A percentile compares a stretch with the other conserved stretches of the same genome.
Conservation (phyloP, 257 asterid genomes). For the Ophiorrhiza pumila region DNA sequence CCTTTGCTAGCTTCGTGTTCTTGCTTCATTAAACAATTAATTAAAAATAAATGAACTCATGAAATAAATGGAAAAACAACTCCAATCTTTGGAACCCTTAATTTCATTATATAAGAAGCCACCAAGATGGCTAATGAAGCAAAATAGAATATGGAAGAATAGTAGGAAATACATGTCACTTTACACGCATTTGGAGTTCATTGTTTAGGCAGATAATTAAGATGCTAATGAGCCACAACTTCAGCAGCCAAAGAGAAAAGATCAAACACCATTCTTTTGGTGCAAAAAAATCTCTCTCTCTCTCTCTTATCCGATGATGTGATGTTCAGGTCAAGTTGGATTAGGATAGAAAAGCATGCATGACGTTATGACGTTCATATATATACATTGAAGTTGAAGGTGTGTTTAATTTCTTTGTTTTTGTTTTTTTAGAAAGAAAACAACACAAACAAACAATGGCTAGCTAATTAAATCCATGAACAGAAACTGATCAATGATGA, state of each 20-base stretch:
- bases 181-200: too few relatives aligned
- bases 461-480: background rate
- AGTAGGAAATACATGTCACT: too few relatives aligned
- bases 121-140: background rate
- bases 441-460: background rate
- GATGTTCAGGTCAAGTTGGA: background rate
- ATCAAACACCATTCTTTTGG: background rate
- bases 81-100: too few relatives aligned
- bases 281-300: too few relatives aligned
- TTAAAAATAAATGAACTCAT: too few relatives aligned
- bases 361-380: too few relatives aligned
- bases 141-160: background rate
- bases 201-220: too few relatives aligned
- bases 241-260: background rate
- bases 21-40: background rate
- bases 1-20: too few relatives aligned
- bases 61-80: too few relatives aligned
- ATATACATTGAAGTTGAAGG: too few relatives aligned
- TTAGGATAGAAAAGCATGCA: background rate
- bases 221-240: background rate
- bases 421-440: slow-evolving; percentile 12
- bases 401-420: background rate
- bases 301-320: slow-evolving; percentile 16
- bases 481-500: background rate
- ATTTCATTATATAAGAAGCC: too few relatives aligned